Percentiles rank a stretch among this genome's conserved stretches.
Evolutionary conservation across 2,329 filamentous ascomycete species (phyloP).

Genomic region (Nigrograna mackinnonii): DNA sequence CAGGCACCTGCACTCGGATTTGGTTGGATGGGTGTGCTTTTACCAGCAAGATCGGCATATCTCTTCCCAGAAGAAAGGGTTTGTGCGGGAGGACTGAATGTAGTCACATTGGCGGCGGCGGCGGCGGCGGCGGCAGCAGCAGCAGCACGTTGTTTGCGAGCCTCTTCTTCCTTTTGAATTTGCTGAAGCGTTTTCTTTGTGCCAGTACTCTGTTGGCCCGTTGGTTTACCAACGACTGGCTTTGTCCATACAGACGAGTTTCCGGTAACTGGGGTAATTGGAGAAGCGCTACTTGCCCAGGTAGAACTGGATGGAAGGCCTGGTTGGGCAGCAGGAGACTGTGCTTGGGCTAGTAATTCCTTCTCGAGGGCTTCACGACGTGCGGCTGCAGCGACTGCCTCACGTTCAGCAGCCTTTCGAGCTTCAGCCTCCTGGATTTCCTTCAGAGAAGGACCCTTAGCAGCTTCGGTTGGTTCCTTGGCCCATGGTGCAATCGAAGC

Average conservation of each 20-base stretch:
- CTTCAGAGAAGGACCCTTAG: constrained; percentile 88
- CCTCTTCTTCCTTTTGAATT: constrained; percentile 95
- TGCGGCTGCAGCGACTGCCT: constrained; percentile 77
- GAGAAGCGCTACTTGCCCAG: constrained; percentile 78
- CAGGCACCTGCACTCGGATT: constrained; percentile 66
- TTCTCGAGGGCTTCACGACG: constrained; percentile 80
- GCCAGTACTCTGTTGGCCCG: constrained; percentile 42
- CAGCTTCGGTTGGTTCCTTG: constrained; percentile 72
- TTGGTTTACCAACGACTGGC: constrained; percentile 52
- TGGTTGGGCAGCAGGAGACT: constrained; percentile 63
- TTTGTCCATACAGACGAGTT: constrained; percentile 66
- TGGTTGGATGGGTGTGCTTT: constrained; percentile 57
- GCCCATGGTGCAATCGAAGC: constrained; percentile 93
- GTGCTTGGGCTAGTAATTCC: constrained; percentile 69
- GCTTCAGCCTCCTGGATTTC: constrained; percentile 97
- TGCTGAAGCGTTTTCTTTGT: constrained; percentile 90
- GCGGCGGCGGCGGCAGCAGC: constrained; percentile 56
- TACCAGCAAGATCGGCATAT: constrained; percentile 92
- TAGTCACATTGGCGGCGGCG: constrained; percentile 47
- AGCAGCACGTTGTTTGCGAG: constrained; percentile 76
- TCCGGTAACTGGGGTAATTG: constrained; percentile 60
- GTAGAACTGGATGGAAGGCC: constrained; percentile 87
- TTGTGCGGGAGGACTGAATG: constrained; percentile 49
- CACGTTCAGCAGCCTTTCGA: constrained; percentile 85
- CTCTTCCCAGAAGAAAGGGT: constrained; percentile 69